Conservation (phyloP, 1,284 basidiomycete genomes). For the Mycosarcoma maydis region DNA sequence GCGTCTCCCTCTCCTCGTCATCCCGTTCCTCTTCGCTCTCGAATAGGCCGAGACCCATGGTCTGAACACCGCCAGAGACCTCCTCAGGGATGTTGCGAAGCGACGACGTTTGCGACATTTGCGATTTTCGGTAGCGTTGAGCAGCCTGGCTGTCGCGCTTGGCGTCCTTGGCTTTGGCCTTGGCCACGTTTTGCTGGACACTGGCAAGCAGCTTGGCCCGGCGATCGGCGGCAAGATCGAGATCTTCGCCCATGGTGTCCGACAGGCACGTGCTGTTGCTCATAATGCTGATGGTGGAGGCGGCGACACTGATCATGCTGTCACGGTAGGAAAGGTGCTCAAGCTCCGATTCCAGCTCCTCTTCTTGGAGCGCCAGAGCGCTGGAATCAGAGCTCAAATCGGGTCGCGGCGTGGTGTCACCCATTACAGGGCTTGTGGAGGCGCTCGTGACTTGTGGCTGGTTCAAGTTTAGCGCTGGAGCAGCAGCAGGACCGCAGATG, state of each 20-base stretch:
- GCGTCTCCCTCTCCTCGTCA: conserved; percentile 23
- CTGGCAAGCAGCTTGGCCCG: conserved; percentile 43
- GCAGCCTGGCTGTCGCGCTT: conserved; percentile 41
- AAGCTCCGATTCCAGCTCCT: conserved; percentile 22
- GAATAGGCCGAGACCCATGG: conserved; percentile 40
- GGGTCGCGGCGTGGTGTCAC: conserved; percentile 25
- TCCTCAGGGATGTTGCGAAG: conserved; percentile 44
- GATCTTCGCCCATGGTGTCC: conserved; percentile 43
- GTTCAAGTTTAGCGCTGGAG: neutral
- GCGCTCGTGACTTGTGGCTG: conserved; percentile 4
- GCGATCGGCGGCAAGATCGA: conserved; percentile 37
- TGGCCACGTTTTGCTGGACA: conserved; percentile 42
- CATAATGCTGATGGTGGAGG: conserved; percentile 46
- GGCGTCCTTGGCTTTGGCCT: conserved; percentile 33
- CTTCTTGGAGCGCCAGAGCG: conserved; percentile 12
- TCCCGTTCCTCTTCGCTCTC: conserved; percentile 34
- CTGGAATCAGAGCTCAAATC: conserved; percentile 8
- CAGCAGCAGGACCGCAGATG: conserved; percentile 8
- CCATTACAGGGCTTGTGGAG: conserved; percentile 11
- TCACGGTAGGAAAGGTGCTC: conserved; percentile 32
- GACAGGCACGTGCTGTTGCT: conserved; percentile 51
- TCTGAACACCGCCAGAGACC: conserved; percentile 22
- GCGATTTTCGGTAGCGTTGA: conserved; percentile 23
- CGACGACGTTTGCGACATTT: conserved; percentile 37
- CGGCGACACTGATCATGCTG: conserved; percentile 45